A percentile compares a stretch with the other conserved stretches of the same genome.
Conservation (phyloP, 2,329 filamentous ascomycete genomes). For the Cladorrhinum sp. region DNA sequence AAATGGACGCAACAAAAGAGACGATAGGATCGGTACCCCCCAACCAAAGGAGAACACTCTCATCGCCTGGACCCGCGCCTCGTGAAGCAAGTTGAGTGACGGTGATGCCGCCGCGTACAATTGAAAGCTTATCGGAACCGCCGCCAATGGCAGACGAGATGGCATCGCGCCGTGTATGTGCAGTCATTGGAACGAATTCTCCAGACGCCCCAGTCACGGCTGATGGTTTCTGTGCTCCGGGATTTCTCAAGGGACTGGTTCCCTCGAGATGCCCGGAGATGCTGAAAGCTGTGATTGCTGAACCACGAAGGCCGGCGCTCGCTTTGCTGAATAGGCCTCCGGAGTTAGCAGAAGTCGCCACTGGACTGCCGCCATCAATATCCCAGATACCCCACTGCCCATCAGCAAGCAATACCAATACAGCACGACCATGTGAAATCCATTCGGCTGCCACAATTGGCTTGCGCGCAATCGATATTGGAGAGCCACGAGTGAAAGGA, state of each 20-base stretch:
- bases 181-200: constrained; percentile 63
- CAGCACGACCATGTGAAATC: constrained; percentile 58
- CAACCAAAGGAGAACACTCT: constrained; percentile 56
- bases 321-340: constrained; percentile 48
- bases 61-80: constrained; percentile 46
- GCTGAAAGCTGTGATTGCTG: constrained; percentile 57
- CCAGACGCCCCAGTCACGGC: constrained; percentile 34
- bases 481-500: constrained; percentile 49
- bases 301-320: constrained; percentile 52
- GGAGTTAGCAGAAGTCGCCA: constrained; percentile 24
- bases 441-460: constrained; percentile 61
- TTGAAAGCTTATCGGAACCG: constrained; percentile 49
- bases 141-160: constrained; percentile 42
- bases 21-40: constrained; percentile 53
- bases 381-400: constrained; percentile 69
- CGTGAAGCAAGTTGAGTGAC: constrained; percentile 42
- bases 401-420: constrained; percentile 58
- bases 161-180: constrained; percentile 56
- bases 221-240: constrained; percentile 37
- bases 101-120: constrained; percentile 51
- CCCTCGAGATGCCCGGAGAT: constrained; percentile 60
- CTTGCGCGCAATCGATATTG: constrained; percentile 47
- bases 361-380: constrained; percentile 55
- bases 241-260: constrained; percentile 52
- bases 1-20: constrained; percentile 53